Evolutionary conservation across 2,329 filamentous ascomycete species (phyloP), one percentile per base, ranked within the genome.

Genomic region (Decorospora gaudefroyi): DNA sequence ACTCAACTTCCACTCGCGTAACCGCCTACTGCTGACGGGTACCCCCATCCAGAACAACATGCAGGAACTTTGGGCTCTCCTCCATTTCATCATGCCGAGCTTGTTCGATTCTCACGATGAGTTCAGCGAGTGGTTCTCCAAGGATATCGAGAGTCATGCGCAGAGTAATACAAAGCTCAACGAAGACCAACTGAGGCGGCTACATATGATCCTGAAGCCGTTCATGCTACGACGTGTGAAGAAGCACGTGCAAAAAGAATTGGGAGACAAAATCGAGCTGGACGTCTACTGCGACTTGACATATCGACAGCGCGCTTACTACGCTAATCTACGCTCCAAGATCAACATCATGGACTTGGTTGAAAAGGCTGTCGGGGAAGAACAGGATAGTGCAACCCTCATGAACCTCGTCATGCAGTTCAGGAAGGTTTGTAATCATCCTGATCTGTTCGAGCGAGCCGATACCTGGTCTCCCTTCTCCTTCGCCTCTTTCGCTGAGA

Each of bases 341-440:
- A 96, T 99, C 73, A 97, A 90, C 72, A 90, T 99, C 58, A 93
- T 97, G 84, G 93, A 99, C 68, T 84, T 99, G 12, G 95, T 99
- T 42, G 93, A 99, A 72, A 97, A 96, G 79, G 92, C 92, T 2
- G 81, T 93, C 58, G 93, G 93, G 23, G 91, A 96, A 61, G 93
- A 97, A 35, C 86, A 92, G 61, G 93, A 97, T 67, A 95, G 89
- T 23, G 91, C 92, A 27, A 97, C 92, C 1, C 74, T 99, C 62
- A 97, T 99, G 93, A 99, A 99, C 72, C 78, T 99, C 55, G 93
- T 99, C 53, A 99, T 99, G 93, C 93, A 99, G 73, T 99, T 99
- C 81, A 84, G 93, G 61, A 99, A 99, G 74, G 93, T 99, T 44
- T 99, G 93, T 76, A 99, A 99, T 66, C 93, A 99, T 68, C 93